phyloP scores from a whole-genome alignment of 805 yeast genomes.

The Teunomyces lycoperdinae region DNA sequence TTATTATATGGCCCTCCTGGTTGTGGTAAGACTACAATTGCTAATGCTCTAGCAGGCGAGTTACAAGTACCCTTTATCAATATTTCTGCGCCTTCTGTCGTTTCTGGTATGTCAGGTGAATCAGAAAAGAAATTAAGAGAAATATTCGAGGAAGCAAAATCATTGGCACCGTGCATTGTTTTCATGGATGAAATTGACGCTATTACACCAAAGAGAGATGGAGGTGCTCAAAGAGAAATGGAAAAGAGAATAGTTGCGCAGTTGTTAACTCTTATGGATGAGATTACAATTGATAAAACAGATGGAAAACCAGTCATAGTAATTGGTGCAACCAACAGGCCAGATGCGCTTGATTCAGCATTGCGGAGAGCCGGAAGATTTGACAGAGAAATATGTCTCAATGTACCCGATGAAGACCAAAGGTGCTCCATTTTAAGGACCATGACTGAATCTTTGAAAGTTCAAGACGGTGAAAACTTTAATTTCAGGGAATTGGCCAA shows the following conservation, averaged over 20 bases:
- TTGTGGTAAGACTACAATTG: conserved; percentile 96
- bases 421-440: conserved; percentile 72
- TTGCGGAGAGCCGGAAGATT: conserved; percentile 95
- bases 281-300: conserved; percentile 80
- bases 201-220: conserved; percentile 96
- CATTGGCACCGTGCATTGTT: conserved; percentile 86
- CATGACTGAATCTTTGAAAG: conserved; percentile 64
- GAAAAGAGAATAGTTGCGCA: conserved; percentile 96
- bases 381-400: conserved; percentile 89
- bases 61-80: conserved; percentile 88
- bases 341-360: conserved; percentile 93
- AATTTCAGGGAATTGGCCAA: conserved; percentile 77
- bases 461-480: conserved; percentile 53
- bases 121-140: conserved; percentile 93
- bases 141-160: conserved; percentile 86
- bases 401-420: conserved; percentile 89
- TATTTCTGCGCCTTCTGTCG: conserved; percentile 92
- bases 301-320: conserved; percentile 91
- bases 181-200: conserved; percentile 98
- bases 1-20: conserved; percentile 98
- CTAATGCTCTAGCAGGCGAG: conserved; percentile 94
- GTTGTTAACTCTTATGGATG: conserved; percentile 91
- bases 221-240: conserved; percentile 94
- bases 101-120: conserved; percentile 99
- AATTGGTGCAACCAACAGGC: conserved; percentile 95